Conservation (phyloP, 2,329 filamentous ascomycete species). For the Hypomyces perniciosus region DNA sequence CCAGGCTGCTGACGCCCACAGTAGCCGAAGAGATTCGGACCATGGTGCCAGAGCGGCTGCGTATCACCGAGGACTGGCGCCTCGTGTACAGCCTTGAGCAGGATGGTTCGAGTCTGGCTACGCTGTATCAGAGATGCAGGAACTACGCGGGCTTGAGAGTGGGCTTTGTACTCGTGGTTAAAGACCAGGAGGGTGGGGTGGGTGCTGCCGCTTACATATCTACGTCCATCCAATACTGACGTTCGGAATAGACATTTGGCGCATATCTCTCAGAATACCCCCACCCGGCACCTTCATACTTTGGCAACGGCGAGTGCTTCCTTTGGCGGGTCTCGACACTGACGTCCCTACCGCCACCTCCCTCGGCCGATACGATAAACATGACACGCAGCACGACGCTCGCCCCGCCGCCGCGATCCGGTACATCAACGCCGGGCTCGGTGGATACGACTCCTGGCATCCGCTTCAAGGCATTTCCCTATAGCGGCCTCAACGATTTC, state of each 20-base stretch:
- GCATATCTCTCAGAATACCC: slow-evolving; percentile 90
- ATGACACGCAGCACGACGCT: slow-evolving; percentile 37
- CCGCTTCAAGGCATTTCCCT: slow-evolving; percentile 95
- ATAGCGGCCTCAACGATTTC: slow-evolving; percentile 93
- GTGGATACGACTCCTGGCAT: slow-evolving; percentile 43
- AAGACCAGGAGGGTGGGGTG: slow-evolving; percentile 69
- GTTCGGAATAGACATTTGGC: slow-evolving; percentile 62
- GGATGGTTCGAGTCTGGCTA: slow-evolving; percentile 80
- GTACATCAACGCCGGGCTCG: slow-evolving; percentile 44
- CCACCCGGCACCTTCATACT: slow-evolving; percentile 76
- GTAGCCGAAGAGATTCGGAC: slow-evolving; percentile 91
- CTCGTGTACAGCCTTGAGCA: slow-evolving; percentile 86
- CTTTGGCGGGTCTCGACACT: slow-evolving; percentile 57
- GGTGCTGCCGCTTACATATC: slow-evolving; percentile 27
- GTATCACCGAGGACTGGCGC: slow-evolving; percentile 81
- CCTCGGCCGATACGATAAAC: slow-evolving; percentile 46
- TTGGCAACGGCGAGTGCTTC: slow-evolving; percentile 92
- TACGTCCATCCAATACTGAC: neutral
- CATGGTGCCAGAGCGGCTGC: slow-evolving; percentile 77
- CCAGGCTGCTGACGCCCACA: slow-evolving; percentile 61
- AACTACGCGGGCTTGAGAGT: slow-evolving; percentile 62
- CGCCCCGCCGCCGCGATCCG: slow-evolving; percentile 22
- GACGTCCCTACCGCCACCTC: slow-evolving; percentile 46
- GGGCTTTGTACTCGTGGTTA: slow-evolving; percentile 84
- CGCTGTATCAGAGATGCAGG: slow-evolving; percentile 75